These are phyloP conservation scores for Thyridium curvatum DNA, from an alignment of 2,329 filamentous ascomycete species.

Conservation along the genomic window DNA sequence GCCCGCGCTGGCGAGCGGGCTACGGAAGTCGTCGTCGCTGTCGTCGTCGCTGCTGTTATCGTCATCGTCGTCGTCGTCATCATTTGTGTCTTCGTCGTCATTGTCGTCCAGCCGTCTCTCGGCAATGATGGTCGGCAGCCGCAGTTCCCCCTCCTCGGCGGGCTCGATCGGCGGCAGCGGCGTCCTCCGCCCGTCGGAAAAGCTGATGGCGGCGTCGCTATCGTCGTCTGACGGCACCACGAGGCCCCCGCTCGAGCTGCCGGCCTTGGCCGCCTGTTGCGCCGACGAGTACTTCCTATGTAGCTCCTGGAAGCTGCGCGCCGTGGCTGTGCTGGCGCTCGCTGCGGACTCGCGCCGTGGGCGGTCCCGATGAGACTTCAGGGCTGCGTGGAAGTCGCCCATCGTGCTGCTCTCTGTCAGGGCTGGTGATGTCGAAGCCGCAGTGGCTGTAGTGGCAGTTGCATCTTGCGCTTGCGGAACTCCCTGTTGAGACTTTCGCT, in stretches of 20 bases:
- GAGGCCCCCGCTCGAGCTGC: conserved; percentile 32
- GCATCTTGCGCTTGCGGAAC: conserved; percentile 10
- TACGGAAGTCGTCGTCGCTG: conserved; percentile 16
- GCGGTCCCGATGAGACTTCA: conserved; percentile 29
- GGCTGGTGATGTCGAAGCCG: conserved; percentile 11
- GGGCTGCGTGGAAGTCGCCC: conserved; percentile 45
- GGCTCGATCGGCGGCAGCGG: conserved; percentile 42
- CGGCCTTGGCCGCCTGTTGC: conserved; percentile 39
- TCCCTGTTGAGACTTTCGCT: conserved; percentile 45
- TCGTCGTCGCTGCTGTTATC: conserved; percentile 20
- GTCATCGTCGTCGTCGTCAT: conserved; percentile 10
- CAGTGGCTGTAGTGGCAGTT: conserved; percentile 30
- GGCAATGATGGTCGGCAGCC: conserved; percentile 4
- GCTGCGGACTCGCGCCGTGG: conserved; percentile 55
- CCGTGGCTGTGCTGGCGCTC: conserved; percentile 61
- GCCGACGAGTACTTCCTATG: conserved; percentile 54
- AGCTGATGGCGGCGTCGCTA: conserved; percentile 53
- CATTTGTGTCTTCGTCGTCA: conserved; percentile 8
- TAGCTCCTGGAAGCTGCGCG: conserved; percentile 57
- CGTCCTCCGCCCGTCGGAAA: conserved; percentile 52
- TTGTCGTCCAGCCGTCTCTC: conserved; percentile 14
- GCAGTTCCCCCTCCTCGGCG: conserved; percentile 11
- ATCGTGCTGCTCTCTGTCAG: neutral
- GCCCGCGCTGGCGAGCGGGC: conserved; percentile 18
- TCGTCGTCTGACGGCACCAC: conserved; percentile 33